Conservation (phyloP, 345 rosid species). For the Melaleuca alternifolia region DNA sequence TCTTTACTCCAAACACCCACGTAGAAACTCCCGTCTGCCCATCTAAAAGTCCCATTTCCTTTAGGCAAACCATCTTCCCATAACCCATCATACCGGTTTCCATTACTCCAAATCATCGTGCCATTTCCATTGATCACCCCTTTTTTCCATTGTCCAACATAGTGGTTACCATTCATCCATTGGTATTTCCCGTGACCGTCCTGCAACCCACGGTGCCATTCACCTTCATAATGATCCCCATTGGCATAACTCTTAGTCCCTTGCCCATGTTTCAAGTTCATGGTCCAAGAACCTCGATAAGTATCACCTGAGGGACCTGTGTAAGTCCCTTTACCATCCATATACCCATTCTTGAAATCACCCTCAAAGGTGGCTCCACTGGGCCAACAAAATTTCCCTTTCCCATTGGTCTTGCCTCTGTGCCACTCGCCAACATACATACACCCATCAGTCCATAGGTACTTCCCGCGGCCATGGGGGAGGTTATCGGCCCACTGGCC, state of each 20-base stretch:
- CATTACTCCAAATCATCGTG: constrained; percentile 39
- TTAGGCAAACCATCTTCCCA: constrained; percentile 66
- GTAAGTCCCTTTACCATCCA: constrained; percentile 58
- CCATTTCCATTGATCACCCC: constrained; percentile 53
- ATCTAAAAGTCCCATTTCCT: constrained; percentile 49
- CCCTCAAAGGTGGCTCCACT: constrained; percentile 72
- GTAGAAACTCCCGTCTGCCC: constrained; percentile 18
- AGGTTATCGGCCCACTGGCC: constrained; percentile 36
- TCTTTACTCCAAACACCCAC: constrained; percentile 20
- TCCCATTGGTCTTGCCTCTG: constrained; percentile 44
- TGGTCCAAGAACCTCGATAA: constrained; percentile 45
- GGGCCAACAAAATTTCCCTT: constrained; percentile 68
- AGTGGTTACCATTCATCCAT: constrained; percentile 59
- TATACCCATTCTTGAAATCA: constrained; percentile 45
- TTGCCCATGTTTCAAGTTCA: constrained; percentile 49
- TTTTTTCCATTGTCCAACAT: constrained; percentile 48
- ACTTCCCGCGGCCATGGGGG: constrained; percentile 63
- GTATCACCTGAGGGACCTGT: constrained; percentile 54
- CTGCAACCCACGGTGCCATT: constrained; percentile 46
- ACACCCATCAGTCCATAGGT: constrained; percentile 66
- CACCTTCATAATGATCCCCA: constrained; percentile 51
- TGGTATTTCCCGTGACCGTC: constrained; percentile 55
- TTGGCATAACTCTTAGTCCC: constrained; percentile 51
- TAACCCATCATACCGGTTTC: constrained; percentile 45
- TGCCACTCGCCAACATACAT: constrained; percentile 71